phyloP scores from a whole-genome alignment of 176 grass and related monocot genomes.

The Oryza rufipogon region DNA sequence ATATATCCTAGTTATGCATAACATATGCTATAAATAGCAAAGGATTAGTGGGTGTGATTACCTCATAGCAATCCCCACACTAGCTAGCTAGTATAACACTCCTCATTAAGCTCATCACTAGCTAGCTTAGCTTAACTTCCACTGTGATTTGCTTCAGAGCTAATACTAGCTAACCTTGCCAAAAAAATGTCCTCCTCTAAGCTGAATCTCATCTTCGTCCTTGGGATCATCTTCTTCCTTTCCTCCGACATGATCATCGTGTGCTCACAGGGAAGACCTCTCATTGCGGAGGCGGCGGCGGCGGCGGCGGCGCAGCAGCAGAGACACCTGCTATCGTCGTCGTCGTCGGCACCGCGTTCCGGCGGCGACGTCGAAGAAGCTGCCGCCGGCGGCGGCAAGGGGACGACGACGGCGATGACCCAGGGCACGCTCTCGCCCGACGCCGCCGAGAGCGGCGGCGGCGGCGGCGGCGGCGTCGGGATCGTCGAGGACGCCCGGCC shows the following conservation, averaged over 20 bases:
- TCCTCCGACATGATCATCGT: conserved; percentile 6
- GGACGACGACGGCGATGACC: not conserved
- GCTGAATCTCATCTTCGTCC: not conserved
- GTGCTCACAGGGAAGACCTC: not conserved
- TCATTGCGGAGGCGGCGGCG: conserved; percentile 1
- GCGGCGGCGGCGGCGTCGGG: not conserved
- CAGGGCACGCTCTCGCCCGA: not conserved
- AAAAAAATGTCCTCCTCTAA: conserved; percentile 34
- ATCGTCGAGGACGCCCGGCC: conserved; percentile 29
- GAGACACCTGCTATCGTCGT: conserved; percentile 3
- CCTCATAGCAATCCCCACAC: conserved; percentile 24
- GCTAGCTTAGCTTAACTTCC: not conserved
- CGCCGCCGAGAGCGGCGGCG: not conserved
- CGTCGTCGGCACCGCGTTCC: conserved; percentile 9
- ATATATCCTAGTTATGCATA: not conserved
- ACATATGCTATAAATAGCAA: conserved; percentile 45
- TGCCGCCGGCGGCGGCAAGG: not conserved
- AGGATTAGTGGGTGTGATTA: conserved; percentile 15
- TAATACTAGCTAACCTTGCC: not conserved
- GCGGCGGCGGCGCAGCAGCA: conserved; percentile 4
- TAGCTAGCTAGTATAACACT: not conserved
- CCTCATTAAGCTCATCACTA: not conserved
- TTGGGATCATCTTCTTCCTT: conserved; percentile 24
- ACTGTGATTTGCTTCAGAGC: not conserved
- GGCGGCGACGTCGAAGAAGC: not conserved